Conservation (phyloP, 2,329 filamentous ascomycete genomes). For the Diplodia corticola region DNA sequence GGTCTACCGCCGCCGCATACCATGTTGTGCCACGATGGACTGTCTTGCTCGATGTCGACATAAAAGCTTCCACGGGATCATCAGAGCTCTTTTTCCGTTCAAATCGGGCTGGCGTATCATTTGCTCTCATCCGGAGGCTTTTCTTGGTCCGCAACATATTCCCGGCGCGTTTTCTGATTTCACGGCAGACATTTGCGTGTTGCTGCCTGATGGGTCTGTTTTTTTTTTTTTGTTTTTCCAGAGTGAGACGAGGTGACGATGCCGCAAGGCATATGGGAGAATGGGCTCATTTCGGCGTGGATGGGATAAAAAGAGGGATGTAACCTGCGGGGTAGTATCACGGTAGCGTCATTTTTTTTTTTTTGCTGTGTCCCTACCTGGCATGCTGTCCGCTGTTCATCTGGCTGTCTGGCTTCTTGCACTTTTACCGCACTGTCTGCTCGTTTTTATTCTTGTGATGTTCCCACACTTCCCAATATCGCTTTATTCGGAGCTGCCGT, state of each 20-base stretch:
- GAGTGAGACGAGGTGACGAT: not conserved
- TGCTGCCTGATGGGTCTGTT: not conserved
- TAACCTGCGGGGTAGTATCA: not conserved
- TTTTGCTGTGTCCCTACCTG: not conserved
- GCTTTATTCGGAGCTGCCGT: not conserved
- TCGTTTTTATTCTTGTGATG: not conserved
- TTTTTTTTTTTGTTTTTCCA: not conserved
- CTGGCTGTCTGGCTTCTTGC: not conserved
- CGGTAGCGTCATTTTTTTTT: constrained; percentile 7
- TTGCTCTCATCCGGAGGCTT: constrained; percentile 9
- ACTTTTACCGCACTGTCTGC: not conserved
- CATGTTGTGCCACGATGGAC: constrained; percentile 4
- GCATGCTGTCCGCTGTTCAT: not conserved
- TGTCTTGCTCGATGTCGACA: not conserved
- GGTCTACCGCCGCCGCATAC: constrained; percentile 16
- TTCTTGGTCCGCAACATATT: constrained; percentile 2
- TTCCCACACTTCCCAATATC: not conserved
- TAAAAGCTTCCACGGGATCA: constrained; percentile 5
- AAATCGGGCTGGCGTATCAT: constrained; percentile 10
- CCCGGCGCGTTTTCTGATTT: constrained; percentile 2
- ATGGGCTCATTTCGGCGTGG: constrained; percentile 1
- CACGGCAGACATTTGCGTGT: not conserved
- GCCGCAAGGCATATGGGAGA: not conserved
- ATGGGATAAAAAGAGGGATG: constrained; percentile 4
- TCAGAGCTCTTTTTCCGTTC: constrained; percentile 12